Base-by-base conservation (phyloP, 192 early-diverging fungal species). In the Gigaspora rosea region DNA sequence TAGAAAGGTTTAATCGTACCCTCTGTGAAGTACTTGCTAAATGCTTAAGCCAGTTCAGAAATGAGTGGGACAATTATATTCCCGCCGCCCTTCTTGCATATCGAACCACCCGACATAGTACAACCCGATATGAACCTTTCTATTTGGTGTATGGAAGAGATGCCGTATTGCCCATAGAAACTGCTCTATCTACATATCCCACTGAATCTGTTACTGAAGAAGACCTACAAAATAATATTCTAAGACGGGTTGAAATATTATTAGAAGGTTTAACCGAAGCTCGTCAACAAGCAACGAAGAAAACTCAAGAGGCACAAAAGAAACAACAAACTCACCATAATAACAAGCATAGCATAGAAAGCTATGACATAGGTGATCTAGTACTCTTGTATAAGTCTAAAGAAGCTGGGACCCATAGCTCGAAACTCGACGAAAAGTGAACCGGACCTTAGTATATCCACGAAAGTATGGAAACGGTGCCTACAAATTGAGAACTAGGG, bases 401-500 rank as follows among this genome's bases (percentile, higher is more conserved):
- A 15, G n/a, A 27, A 51, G 8, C 64, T 66, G 12, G n/a, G 61
- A 62, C 9, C 16, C 46, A 71, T 15, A 54, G 36, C 5, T 41
- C 5, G 5, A 41, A 50, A 54, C 16, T 54, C 10, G 36, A 54
- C 51, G n/a, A 71, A 52, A 50, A 52, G 51, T 54, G n/a, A 49
- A 12, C 16, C 16, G 49, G 69, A 52, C 22, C 69, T 41, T 71
- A 51, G 2, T 71, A 71, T 36, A 71, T 71, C 50, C 22, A 71
- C 51, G 49, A 71, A 3, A 13, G 8, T 13, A 9, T 32, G 6
- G 5, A 54, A 71, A 71, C 51, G 22, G 51, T 49, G 32, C 22
- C 10, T 71, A 71, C 69, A 49, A 71, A 52, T 71, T 71, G 32
- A 71, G 69, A 51, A 52, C 9, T 27, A 16, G 8, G 51, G 51